Conservation (phyloP, 1,284 basidiomycete genomes). For the Polyporus tsugae region DNA sequence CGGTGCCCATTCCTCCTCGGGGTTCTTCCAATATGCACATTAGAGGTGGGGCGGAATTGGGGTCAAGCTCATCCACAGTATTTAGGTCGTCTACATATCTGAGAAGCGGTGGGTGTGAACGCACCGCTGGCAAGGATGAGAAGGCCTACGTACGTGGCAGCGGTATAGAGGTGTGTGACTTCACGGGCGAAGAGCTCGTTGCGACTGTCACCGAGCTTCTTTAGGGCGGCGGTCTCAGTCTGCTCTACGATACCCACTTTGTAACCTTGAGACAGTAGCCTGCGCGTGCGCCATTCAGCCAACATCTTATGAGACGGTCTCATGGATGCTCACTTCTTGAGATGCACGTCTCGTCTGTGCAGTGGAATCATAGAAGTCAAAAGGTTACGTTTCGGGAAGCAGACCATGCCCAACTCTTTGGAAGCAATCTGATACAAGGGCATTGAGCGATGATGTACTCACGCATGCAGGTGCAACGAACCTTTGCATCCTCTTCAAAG, state of each 20-base stretch:
- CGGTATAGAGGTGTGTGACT: conserved; percentile 86
- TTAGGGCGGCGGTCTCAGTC: conserved; percentile 93
- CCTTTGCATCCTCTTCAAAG: conserved; percentile 90
- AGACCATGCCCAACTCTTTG: conserved; percentile 84
- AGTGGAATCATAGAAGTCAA: conserved; percentile 85
- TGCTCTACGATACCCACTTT: conserved; percentile 95
- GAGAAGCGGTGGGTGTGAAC: conserved; percentile 1
- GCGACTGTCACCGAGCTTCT: conserved; percentile 88
- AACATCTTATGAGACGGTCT: not conserved
- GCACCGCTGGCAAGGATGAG: not conserved
- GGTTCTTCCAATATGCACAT: conserved; percentile 78
- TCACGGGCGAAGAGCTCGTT: conserved; percentile 86
- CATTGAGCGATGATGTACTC: not conserved
- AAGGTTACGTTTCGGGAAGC: conserved; percentile 83
- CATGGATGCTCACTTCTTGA: conserved; percentile 74
- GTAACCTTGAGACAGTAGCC: conserved; percentile 86
- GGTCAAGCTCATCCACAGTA: conserved; percentile 71
- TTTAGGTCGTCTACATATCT: conserved; percentile 81
- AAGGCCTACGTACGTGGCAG: conserved; percentile 75
- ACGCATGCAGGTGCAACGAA: conserved; percentile 36
- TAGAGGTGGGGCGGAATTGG: conserved; percentile 64
- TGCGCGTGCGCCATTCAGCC: conserved; percentile 39
- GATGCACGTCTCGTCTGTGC: conserved; percentile 84
- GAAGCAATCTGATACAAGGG: conserved; percentile 69
- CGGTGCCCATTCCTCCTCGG: conserved; percentile 57